A percentile compares a stretch with the other conserved stretches of the same genome.
Evolutionary conservation across 2,329 filamentous ascomycete genomes (phyloP).

Genomic region (Colletotrichum agaves): DNA sequence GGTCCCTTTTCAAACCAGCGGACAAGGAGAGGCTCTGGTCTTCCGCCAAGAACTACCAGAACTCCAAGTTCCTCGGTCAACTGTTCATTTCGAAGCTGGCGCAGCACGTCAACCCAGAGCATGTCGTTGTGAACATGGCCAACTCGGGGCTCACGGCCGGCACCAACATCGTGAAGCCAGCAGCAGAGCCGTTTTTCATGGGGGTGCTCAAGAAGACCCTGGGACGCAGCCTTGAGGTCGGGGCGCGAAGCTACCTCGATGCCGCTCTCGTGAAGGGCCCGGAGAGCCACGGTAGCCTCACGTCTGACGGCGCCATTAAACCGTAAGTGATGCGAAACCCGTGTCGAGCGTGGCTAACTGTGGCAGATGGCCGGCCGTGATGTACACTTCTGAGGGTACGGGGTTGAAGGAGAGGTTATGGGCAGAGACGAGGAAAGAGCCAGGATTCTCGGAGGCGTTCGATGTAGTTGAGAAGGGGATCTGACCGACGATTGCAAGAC

Average conservation of each 20-base stretch:
- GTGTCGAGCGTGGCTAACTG: not conserved
- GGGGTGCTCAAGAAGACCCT: slow-evolving; percentile 40
- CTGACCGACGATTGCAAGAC: not conserved
- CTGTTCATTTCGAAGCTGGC: slow-evolving; percentile 50
- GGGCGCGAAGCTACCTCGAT: slow-evolving; percentile 58
- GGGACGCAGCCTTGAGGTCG: slow-evolving; percentile 48
- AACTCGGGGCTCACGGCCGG: slow-evolving; percentile 57
- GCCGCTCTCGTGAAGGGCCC: slow-evolving; percentile 55
- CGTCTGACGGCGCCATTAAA: slow-evolving; percentile 57
- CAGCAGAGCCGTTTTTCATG: slow-evolving; percentile 36
- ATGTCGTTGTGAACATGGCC: slow-evolving; percentile 58
- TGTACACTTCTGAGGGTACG: slow-evolving; percentile 32
- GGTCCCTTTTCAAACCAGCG: slow-evolving; percentile 43
- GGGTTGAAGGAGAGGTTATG: slow-evolving; percentile 27
- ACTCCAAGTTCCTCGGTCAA: slow-evolving; percentile 47
- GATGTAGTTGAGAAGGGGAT: slow-evolving; percentile 20
- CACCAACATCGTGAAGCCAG: slow-evolving; percentile 51
- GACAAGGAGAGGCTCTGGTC: slow-evolving; percentile 45
- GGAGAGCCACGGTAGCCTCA: slow-evolving; percentile 60
- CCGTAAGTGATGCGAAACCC: slow-evolving; percentile 50
- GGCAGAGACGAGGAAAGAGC: slow-evolving; percentile 32
- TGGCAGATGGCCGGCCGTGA: slow-evolving; percentile 23
- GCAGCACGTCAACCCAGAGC: slow-evolving; percentile 50
- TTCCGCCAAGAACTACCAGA: slow-evolving; percentile 40
- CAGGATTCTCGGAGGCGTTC: slow-evolving; percentile 33